phyloP scores from a whole-genome alignment of 768 basidiomycete species.

The Boletellus ananas region DNA sequence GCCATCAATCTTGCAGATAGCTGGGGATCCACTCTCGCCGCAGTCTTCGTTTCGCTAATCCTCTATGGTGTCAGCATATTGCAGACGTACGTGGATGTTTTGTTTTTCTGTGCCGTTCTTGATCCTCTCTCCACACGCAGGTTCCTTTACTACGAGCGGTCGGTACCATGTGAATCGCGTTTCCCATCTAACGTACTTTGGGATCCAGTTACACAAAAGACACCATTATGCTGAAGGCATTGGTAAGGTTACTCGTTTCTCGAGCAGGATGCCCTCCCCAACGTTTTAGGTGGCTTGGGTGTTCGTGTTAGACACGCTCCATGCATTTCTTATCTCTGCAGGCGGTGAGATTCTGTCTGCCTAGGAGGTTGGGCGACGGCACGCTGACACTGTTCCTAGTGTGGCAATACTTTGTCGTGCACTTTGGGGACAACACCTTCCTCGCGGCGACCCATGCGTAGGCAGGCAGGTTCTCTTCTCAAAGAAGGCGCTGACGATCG shows the following conservation, averaged over 20 bases:
- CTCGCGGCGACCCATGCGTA: slow-evolving; percentile 18
- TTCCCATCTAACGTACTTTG: not conserved
- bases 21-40: slow-evolving; percentile 25
- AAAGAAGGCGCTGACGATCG: slow-evolving; percentile 4
- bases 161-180: slow-evolving; percentile 1
- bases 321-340: slow-evolving; percentile 13
- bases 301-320: slow-evolving; percentile 18
- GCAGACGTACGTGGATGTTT: slow-evolving; percentile 18
- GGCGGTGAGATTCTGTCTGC: slow-evolving; percentile 12
- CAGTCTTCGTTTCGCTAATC: slow-evolving; percentile 17
- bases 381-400: slow-evolving; percentile 11
- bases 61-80: slow-evolving; percentile 25
- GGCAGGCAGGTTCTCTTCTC: slow-evolving; percentile 7
- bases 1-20: slow-evolving; percentile 6
- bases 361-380: not conserved
- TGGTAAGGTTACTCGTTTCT: slow-evolving; percentile 6
- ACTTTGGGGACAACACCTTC: slow-evolving; percentile 17
- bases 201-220: slow-evolving; percentile 17
- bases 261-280: not conserved
- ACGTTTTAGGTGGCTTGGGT: slow-evolving; percentile 18
- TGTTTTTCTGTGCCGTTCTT: not conserved
- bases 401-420: slow-evolving; percentile 22
- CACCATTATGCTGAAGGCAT: slow-evolving; percentile 7
- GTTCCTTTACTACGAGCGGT: slow-evolving; percentile 26
- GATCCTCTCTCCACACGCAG: slow-evolving; percentile 3